Evolutionary conservation across 306 rosid species (phyloP).

Genomic region (Myrica gale): DNA sequence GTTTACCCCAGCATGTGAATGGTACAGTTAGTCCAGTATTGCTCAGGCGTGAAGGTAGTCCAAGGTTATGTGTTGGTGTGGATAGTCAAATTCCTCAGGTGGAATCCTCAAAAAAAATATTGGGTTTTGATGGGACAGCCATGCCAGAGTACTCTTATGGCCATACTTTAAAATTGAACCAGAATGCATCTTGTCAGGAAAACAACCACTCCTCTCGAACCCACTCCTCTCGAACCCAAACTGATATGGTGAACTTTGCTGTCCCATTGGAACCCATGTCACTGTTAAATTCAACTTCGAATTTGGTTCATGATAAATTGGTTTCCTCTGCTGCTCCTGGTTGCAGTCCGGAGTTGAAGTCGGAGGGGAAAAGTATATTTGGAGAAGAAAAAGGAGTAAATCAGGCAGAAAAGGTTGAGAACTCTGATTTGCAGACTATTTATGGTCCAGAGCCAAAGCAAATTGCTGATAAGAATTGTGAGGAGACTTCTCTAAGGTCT

Average conservation of each 20-base stretch:
- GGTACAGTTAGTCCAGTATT: constrained; percentile 60
- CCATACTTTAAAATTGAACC: constrained; percentile 48
- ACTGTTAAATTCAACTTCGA: constrained; percentile 39
- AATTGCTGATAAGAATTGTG: constrained; percentile 29
- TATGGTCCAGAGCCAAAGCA: constrained; percentile 38
- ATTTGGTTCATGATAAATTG: constrained; percentile 32
- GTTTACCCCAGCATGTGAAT: constrained; percentile 51
- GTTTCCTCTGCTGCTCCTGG: constrained; percentile 25
- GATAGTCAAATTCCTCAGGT: constrained; percentile 64
- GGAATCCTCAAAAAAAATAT: constrained; percentile 62
- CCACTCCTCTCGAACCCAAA: constrained; percentile 31
- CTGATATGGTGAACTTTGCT: constrained; percentile 32
- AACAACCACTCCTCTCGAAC: constrained; percentile 41
- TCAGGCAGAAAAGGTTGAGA: constrained; percentile 35
- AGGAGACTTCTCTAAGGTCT: constrained; percentile 34
- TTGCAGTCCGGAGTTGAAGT: constrained; percentile 25
- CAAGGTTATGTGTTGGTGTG: constrained; percentile 50
- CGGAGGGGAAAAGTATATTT: constrained; percentile 35
- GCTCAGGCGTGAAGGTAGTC: constrained; percentile 62
- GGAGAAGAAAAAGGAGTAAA: constrained; percentile 39
- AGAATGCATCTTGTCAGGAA: constrained; percentile 44
- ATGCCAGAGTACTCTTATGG: constrained; percentile 52
- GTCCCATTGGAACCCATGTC: constrained; percentile 35
- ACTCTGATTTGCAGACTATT: constrained; percentile 32
- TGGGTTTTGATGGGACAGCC: constrained; percentile 57